Conservation (phyloP, 768 basidiomycete genomes). For the Cystofilobasidium capitatum region DNA sequence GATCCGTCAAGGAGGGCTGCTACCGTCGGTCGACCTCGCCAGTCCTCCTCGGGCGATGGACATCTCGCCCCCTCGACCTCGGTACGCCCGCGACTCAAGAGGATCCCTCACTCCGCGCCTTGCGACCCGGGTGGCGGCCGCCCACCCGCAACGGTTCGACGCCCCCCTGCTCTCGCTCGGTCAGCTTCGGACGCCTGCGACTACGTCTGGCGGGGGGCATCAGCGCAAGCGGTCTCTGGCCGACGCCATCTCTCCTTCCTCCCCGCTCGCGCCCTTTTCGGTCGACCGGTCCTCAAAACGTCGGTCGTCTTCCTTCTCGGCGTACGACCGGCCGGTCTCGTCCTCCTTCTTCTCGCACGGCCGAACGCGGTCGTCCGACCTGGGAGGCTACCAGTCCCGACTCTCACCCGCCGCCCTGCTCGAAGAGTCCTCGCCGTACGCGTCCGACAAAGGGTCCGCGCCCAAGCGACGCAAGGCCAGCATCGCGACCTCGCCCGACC, state of each 20-base stretch:
- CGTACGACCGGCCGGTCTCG: not conserved
- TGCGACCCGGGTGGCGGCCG: no score
- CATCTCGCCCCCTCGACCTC: not conserved
- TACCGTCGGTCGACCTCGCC: conserved; percentile 1
- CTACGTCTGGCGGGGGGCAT: not conserved
- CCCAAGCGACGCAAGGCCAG: not conserved
- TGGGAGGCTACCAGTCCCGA: not conserved
- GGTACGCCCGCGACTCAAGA: not conserved
- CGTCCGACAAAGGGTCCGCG: not conserved
- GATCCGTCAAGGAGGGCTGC: not conserved
- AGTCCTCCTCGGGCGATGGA: not conserved
- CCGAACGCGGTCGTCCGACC: not conserved
- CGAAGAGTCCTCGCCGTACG: conserved; percentile 3
- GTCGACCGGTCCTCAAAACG: not conserved
- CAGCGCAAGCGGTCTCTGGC: conserved; percentile 1
- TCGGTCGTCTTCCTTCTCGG: not conserved
- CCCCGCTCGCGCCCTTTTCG: not conserved
- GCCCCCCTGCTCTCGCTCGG: no score
- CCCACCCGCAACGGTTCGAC: no score
- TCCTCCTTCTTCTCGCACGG: not conserved
- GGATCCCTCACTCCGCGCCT: no score
- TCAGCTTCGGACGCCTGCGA: no score
- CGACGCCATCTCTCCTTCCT: not conserved
- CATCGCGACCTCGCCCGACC: not conserved
- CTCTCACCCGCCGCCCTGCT: not conserved